Evolutionary conservation across 2,329 filamentous ascomycete species (phyloP).

Genomic region (Diaporthe citriasiana): DNA sequence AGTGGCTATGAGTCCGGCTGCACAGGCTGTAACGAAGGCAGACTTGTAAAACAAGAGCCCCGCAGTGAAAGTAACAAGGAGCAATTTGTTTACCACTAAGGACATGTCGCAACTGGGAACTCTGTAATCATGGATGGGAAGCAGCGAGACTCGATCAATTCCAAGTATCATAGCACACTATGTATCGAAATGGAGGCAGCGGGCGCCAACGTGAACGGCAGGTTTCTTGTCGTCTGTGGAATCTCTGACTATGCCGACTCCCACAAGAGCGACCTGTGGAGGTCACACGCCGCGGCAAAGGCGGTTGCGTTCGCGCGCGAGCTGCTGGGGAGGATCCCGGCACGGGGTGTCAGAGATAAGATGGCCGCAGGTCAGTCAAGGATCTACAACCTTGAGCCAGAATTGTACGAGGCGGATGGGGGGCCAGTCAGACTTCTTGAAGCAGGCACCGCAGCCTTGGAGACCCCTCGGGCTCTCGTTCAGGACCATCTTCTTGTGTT

Average conservation of each 20-base stretch:
- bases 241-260: constrained; percentile 58
- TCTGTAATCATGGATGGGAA: constrained; percentile 54
- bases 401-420: neutral
- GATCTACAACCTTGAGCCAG: neutral
- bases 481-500: too few species aligned
- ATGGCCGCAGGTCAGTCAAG: constrained; percentile 1
- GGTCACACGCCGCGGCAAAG: constrained; percentile 51
- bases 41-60: neutral
- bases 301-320: constrained; percentile 50
- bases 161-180: constrained; percentile 33
- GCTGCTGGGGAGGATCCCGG: constrained; percentile 35
- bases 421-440: too few species aligned
- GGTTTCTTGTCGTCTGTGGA: constrained; percentile 55
- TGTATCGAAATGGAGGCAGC: constrained; percentile 53
- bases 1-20: constrained; percentile 1
- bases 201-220: constrained; percentile 48
- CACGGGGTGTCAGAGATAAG: neutral
- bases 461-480: neutral
- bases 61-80: neutral
- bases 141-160: constrained; percentile 49
- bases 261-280: constrained; percentile 56
- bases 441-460: neutral
- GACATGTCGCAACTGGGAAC: constrained; percentile 52
- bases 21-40: neutral
- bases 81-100: constrained; percentile 43